Evolutionary conservation across 192 early-diverging fungal species (phyloP).

Genomic region (Coemansia sp.): DNA sequence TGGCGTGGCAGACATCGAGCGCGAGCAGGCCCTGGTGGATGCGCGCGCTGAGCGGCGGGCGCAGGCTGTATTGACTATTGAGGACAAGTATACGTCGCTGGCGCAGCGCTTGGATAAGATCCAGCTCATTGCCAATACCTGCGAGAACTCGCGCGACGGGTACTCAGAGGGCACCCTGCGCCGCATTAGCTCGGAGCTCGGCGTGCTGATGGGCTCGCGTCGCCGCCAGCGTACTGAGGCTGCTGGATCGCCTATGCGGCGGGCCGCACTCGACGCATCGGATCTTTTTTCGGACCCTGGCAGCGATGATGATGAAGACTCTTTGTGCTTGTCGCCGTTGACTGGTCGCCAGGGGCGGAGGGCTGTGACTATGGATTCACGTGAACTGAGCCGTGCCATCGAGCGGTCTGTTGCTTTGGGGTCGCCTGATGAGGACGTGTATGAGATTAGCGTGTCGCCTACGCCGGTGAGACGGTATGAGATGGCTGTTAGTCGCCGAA

Average conservation of each 20-base stretch:
- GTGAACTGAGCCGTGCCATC: neutral
- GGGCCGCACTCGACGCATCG: neutral
- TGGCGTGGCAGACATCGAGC: constrained; percentile 47
- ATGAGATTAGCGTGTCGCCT: neutral
- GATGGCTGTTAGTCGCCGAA: neutral
- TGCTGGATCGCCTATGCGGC: constrained; percentile 9
- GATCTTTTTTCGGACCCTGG: neutral
- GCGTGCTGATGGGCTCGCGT: constrained; percentile 34
- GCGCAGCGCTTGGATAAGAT: constrained; percentile 34
- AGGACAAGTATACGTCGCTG: constrained; percentile 25
- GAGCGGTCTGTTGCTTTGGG: neutral
- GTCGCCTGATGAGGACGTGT: neutral
- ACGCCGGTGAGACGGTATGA: neutral
- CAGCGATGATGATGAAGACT: neutral
- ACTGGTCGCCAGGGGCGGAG: neutral
- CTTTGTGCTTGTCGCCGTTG: neutral
- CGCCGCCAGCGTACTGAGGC: constrained; percentile 15
- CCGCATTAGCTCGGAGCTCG: constrained; percentile 46
- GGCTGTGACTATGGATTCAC: neutral
- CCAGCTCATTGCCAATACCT: constrained; percentile 50
- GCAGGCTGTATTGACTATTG: neutral
- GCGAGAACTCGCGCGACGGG: constrained; percentile 51
- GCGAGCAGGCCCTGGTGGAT: constrained; percentile 37
- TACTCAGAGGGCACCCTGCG: constrained; percentile 35
- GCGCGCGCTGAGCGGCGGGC: constrained; percentile 7